Evolutionary conservation across 805 yeast species (phyloP).

Genomic region (Saturnispora saitoi): DNA sequence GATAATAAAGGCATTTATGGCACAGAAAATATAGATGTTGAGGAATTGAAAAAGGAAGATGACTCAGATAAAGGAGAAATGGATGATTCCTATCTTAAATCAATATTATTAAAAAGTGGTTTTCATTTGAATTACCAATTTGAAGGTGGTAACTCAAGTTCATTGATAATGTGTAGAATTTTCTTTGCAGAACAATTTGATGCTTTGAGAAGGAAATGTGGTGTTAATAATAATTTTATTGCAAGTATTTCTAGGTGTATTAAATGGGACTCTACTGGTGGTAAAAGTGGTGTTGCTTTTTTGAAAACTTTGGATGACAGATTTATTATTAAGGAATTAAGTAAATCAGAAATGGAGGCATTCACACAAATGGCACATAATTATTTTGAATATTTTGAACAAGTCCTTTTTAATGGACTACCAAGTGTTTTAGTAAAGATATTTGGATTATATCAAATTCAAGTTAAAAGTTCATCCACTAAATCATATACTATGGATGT

Average conservation of each 20-base stretch:
- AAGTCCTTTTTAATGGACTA: slow-evolving; percentile 87
- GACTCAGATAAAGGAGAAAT: background rate
- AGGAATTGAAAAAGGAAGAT: background rate
- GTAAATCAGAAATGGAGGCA: slow-evolving; percentile 83
- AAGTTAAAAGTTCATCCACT: slow-evolving; percentile 67
- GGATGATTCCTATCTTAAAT: slow-evolving; percentile 37
- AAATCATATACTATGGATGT: slow-evolving; percentile 81
- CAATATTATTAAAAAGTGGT: slow-evolving; percentile 69
- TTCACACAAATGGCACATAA: slow-evolving; percentile 94
- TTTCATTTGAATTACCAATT: slow-evolving; percentile 90
- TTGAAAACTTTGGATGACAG: slow-evolving; percentile 87
- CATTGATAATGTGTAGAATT: slow-evolving; percentile 71
- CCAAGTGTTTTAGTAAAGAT: slow-evolving; percentile 93
- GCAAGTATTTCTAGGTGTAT: slow-evolving; percentile 90
- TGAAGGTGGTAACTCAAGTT: slow-evolving; percentile 68
- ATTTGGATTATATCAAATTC: slow-evolving; percentile 92
- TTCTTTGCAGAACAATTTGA: slow-evolving; percentile 96
- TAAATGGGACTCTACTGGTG: slow-evolving; percentile 94
- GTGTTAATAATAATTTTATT: slow-evolving; percentile 62
- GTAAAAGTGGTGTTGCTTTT: slow-evolving; percentile 92
- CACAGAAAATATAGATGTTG: background rate
- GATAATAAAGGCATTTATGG: background rate
- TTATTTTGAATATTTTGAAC: slow-evolving; percentile 92
- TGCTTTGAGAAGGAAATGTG: slow-evolving; percentile 82
- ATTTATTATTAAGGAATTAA: slow-evolving; percentile 79